Evolutionary conservation across 164 flowering plant genomes (phyloP), one percentile per base, ranked within the genome.

Genomic region (Dillenia turbinata): DNA sequence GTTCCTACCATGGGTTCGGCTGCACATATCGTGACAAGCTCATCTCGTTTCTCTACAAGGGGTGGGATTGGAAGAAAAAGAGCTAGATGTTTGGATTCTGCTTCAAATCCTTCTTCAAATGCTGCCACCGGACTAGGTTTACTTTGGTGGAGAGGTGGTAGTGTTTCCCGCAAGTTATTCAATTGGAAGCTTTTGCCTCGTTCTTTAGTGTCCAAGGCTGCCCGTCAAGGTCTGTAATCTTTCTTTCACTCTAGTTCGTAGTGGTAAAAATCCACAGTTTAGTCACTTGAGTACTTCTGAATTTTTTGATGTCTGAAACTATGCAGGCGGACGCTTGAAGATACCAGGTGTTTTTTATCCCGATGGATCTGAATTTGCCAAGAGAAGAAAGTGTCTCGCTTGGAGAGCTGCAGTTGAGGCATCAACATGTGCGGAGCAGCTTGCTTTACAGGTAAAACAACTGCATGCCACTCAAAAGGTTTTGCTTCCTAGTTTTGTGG

Each of bases 131-230:
- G 82, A n/a, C 69, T 83, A 59, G 68, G 77, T 45, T 66, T 81
- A 54, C 78, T 78, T 65, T 95, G 97, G 97, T 89, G 97, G 97
- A 83, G 99, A 68, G 99, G 99, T 77, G 97, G 97, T 49, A 75
- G 71, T 57, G 63, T 78, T 71, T 88, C 99, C 44, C 88, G 99
- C 55, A 80, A 72, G 68, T 59, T 89, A 56, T 95, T 88, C 75
- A 78, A 66, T 66, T 88, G 97, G 88, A 92, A 88, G 84, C 79
- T 77, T 61, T 66, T 95, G 72, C 97, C 99, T 76, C 81, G 60
- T 43, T 74, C 84, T 52, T 62, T 89, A 80, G 84, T 74, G 57
- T 67, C 60, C 51, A 86, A 79, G 73, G 92, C 89, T 75, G 97
- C 88, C 33, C 86, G 97, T 54, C 90, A 85, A 88, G 97, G 99